These are phyloP conservation scores for Saturnispora sekii DNA, from an alignment of 805 yeast genomes.

Conservation along the genomic window DNA sequence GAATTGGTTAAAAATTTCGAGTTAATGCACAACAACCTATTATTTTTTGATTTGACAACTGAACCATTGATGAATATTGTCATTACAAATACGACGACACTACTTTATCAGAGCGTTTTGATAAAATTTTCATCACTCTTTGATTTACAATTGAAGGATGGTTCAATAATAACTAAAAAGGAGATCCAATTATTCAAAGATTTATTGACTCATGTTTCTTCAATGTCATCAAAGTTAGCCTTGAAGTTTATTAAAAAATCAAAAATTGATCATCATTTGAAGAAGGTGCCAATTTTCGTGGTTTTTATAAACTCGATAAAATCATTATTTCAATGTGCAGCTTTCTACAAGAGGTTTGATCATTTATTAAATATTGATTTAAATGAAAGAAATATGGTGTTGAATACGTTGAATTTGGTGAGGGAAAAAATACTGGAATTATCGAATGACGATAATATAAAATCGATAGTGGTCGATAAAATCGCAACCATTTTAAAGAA, in stretches of 20 bases:
- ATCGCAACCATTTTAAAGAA: conserved; percentile 11
- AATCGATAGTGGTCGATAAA: conserved; percentile 13
- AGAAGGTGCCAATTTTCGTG: conserved; percentile 17
- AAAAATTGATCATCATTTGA: conserved; percentile 12
- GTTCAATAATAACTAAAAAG: conserved; percentile 12
- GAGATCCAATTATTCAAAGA: conserved; percentile 17
- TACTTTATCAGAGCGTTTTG: conserved; percentile 22
- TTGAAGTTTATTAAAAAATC: conserved; percentile 14
- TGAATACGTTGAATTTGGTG: conserved; percentile 9
- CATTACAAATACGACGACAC: conserved; percentile 19
- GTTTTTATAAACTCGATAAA: conserved; percentile 21
- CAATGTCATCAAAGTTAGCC: conserved; percentile 15
- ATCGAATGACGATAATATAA: conserved; percentile 1
- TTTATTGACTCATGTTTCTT: conserved; percentile 16
- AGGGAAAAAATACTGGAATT: conserved; percentile 4
- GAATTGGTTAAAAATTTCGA: conserved; percentile 22
- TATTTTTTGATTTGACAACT: conserved; percentile 20
- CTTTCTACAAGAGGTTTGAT: conserved; percentile 17
- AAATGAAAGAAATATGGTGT: conserved; percentile 3
- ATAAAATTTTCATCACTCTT: conserved; percentile 21
- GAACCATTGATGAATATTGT: conserved; percentile 20
- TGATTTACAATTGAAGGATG: conserved; percentile 12
- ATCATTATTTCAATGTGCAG: conserved; percentile 22
- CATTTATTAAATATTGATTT: conserved; percentile 10
- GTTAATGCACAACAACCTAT: conserved; percentile 20